Percentiles rank a stretch among this genome's conserved stretches.
Conservation (phyloP, 2,329 filamentous ascomycete genomes). For the Coniochaeta sp. region DNA sequence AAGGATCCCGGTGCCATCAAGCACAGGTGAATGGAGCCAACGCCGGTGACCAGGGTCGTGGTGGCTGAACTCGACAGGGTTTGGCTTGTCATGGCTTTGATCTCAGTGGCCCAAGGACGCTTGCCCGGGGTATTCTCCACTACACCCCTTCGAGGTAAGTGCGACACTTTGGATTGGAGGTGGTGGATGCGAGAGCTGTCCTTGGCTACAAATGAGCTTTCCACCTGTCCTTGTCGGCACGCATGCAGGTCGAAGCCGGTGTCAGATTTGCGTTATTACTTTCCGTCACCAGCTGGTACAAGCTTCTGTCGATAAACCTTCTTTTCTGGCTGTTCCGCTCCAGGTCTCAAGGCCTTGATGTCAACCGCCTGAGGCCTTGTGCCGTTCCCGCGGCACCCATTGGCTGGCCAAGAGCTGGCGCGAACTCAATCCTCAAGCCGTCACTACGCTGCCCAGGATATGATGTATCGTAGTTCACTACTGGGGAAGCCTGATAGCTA, state of each 20-base stretch:
- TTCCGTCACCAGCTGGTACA: background rate
- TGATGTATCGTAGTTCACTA: background rate
- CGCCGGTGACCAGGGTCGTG: background rate
- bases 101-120: background rate
- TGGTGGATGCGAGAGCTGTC: background rate
- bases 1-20: background rate
- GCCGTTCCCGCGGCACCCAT: too few species aligned
- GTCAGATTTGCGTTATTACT: background rate
- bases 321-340: background rate
- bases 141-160: background rate
- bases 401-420: background rate
- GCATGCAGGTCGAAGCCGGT: background rate
- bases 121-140: background rate
- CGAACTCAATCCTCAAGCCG: background rate
- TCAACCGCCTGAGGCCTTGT: background rate
- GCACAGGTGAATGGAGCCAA: background rate
- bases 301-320: background rate
- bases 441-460: background rate
- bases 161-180: background rate
- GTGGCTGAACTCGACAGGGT: background rate
- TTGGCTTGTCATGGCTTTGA: too few species aligned
- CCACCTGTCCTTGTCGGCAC: background rate
- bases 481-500: background rate
- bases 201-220: background rate
- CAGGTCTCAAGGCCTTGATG: background rate